Conservation (phyloP, 176 grass and related monocot species). For the Oryza meridionalis region DNA sequence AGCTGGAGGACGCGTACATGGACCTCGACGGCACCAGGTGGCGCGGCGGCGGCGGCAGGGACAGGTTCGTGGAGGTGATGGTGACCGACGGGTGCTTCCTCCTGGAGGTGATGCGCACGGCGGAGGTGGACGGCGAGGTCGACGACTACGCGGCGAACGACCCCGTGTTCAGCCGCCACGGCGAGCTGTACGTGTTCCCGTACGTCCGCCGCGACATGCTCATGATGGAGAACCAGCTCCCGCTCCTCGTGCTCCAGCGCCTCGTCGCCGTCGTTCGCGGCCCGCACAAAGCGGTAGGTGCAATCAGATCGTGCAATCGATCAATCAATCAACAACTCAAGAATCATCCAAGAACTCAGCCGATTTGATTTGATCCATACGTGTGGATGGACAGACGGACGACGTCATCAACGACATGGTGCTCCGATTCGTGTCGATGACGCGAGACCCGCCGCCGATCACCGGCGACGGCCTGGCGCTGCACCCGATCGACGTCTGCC, state of each 20-base stretch:
- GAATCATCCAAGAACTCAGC: neutral
- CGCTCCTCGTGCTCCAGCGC: conserved; percentile 52
- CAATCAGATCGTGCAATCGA: neutral
- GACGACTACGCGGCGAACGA: conserved; percentile 59
- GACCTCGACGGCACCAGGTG: conserved; percentile 43
- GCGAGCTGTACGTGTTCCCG: conserved; percentile 55
- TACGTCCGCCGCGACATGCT: conserved; percentile 70
- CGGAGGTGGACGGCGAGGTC: neutral
- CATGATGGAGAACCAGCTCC: conserved; percentile 73
- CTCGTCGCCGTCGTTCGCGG: neutral
- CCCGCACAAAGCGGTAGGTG: neutral
- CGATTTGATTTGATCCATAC: neutral
- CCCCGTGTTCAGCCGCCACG: conserved; percentile 68
- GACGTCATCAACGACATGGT: neutral
- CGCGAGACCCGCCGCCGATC: neutral
- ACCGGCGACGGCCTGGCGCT: neutral
- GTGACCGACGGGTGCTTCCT: conserved; percentile 72
- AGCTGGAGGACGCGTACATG: conserved; percentile 47
- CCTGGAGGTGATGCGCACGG: conserved; percentile 59
- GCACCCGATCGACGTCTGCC: neutral
- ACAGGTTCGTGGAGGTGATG: conserved; percentile 58
- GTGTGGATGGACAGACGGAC: neutral
- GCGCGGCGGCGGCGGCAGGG: conserved; percentile 18
- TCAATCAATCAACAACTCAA: neutral
- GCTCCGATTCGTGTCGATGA: neutral